These are phyloP conservation scores for Chlorella sp. DNA, from an alignment of 139 green algal species.

Conservation along the genomic window DNA sequence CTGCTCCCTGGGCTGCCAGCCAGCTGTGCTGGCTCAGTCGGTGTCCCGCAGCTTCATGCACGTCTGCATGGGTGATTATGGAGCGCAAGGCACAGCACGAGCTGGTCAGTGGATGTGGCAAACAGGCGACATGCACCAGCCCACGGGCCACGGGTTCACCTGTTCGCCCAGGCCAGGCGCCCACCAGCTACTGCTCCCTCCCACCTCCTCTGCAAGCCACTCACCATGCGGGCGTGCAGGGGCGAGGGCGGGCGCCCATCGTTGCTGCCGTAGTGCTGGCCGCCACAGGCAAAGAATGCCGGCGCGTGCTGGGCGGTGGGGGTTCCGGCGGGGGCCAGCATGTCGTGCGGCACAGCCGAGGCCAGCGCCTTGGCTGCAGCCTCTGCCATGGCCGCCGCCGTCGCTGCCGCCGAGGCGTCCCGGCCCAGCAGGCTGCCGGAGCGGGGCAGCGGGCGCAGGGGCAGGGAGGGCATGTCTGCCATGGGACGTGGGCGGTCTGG, in stretches of 20 bases:
- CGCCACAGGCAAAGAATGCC: too few species aligned
- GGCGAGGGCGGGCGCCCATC: background rate
- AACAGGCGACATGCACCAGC: too few species aligned
- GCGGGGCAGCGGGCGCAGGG: background rate
- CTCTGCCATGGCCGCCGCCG: background rate
- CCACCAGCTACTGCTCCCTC: too few species aligned
- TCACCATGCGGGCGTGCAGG: constrained; percentile 21
- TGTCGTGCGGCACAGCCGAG: background rate
- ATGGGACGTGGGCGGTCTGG: too few species aligned
- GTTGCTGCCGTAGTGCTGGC: too few species aligned
- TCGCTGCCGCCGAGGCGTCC: background rate
- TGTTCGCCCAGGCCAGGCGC: too few species aligned
- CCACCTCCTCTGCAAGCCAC: too few species aligned
- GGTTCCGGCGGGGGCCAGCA: background rate
- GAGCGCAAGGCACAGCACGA: too few species aligned
- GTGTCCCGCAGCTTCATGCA: constrained; percentile 22
- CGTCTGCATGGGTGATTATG: background rate
- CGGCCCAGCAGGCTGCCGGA: background rate
- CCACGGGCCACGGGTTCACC: too few species aligned
- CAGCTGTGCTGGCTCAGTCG: background rate
- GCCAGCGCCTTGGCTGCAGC: background rate
- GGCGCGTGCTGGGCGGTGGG: too few species aligned
- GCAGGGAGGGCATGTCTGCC: background rate
- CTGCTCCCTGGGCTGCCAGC: too few species aligned
- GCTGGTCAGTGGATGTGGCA: too few species aligned